Evolutionary conservation across 192 early-diverging fungal species (phyloP), one percentile per base, ranked within the genome.

Genomic region (Coemansia furcata): DNA sequence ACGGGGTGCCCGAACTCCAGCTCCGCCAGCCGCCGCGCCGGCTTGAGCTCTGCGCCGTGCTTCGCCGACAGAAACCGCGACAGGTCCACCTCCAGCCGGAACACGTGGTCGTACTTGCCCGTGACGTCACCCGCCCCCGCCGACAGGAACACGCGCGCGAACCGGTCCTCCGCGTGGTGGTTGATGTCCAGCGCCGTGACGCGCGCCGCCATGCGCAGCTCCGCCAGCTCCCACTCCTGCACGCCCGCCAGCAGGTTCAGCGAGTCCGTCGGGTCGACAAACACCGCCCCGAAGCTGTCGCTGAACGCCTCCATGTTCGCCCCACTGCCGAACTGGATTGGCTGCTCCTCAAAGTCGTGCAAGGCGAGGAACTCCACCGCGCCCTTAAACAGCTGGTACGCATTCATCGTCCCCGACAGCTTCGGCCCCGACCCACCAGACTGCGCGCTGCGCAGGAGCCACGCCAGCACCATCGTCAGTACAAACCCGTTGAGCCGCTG

Each of bases 331-430:
- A 84, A 69, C 38, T 59, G 60, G 30, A 71, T 15, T 7, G 82
- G 73, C 9, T 26, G 52, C 38, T 46, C 63, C 29, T 68, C 52
- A 66, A 73, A 75, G 54, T 89, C 86, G 17, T 66, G 71, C 12
- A 47, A 59, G 62, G 87, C 88, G 33, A 97, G 57, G 67, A 91
- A 95, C 68, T 95, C 93, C 50, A 99, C 87, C 0, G 91, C 88
- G 43, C 94, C 90, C 46, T 89, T 88, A 58, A 96, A 82, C 71
- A 99, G 82, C 74, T 96, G 93, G 76, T 94, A 94, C 8, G 92
- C 89, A 72, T 87, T 92, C 81, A 91, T 94, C 14, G 85, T 82
- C 35, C 81, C 82, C 14, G 87, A 83, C 35, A 96, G 71, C 58
- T 86, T 88, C 78, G 87, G 90, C 8, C 80, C 80, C 46, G 77